Conservation (phyloP, 371 early-diverging fungal genomes). For the Mucor racemosus region DNA sequence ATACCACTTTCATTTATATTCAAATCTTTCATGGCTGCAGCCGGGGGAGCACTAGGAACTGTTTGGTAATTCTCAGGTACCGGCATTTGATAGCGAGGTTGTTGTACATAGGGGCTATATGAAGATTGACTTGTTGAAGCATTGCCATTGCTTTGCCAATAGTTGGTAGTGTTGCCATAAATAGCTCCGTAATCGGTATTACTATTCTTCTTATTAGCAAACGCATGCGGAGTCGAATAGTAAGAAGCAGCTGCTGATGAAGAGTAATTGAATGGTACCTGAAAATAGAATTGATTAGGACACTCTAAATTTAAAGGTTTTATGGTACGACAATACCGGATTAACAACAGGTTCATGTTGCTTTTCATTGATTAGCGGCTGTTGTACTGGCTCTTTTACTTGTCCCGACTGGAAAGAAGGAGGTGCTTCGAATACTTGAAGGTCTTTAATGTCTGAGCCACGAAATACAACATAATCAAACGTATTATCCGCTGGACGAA, state of each 20-base stretch:
- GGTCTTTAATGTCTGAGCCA: slow-evolving; percentile 91
- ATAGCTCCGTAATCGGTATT: neutral
- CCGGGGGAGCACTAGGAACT: neutral
- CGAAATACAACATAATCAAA: slow-evolving; percentile 92
- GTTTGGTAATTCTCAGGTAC: slow-evolving; percentile 13
- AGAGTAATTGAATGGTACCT: neutral
- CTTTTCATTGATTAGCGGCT: neutral
- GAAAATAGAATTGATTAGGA: neutral
- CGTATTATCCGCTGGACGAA: slow-evolving; percentile 78
- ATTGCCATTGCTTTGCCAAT: neutral
- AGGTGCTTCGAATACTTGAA: slow-evolving; percentile 83
- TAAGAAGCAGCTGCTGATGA: neutral
- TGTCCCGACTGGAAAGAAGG: slow-evolving; percentile 26
- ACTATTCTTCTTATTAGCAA: neutral
- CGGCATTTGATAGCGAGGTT: neutral
- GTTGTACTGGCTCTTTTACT: neutral
- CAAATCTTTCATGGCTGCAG: neutral
- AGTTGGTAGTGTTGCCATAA: neutral
- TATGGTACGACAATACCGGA: neutral
- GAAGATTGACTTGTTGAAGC: neutral
- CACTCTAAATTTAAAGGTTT: neutral
- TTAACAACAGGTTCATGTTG: neutral
- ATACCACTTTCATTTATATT: neutral
- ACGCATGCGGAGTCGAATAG: neutral
- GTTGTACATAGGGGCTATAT: neutral